These are phyloP conservation scores for Acacia concinna DNA, from an alignment of 331 rosid species.

Conservation along the genomic window DNA sequence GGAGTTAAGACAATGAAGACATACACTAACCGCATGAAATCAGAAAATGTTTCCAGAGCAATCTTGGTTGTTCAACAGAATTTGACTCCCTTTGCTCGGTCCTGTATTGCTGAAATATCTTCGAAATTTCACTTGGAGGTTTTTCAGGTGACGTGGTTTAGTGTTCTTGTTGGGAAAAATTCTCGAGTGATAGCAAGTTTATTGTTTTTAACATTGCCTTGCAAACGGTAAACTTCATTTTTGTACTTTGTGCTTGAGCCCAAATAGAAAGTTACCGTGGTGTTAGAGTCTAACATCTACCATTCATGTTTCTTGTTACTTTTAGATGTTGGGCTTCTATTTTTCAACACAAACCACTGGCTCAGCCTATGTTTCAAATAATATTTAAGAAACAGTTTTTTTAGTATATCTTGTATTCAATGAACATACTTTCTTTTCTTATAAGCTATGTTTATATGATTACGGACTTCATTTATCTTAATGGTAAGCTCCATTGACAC, in stretches of 20 bases:
- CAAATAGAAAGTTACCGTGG: background rate
- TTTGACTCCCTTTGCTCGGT: slow-evolving; percentile 57
- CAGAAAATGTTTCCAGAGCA: slow-evolving; percentile 58
- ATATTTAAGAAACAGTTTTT: background rate
- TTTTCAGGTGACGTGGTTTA: slow-evolving; percentile 56
- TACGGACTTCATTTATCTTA: background rate
- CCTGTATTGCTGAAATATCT: slow-evolving; percentile 48
- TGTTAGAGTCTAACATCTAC: background rate
- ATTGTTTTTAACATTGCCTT: too few species aligned
- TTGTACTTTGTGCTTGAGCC: background rate
- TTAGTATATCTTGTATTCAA: background rate
- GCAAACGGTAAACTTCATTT: background rate
- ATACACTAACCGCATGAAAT: slow-evolving; percentile 59
- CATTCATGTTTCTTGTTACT: background rate
- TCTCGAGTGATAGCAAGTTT: background rate
- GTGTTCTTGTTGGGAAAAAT: background rate
- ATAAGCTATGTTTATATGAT: background rate
- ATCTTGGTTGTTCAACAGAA: slow-evolving; percentile 59
- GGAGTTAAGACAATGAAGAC: slow-evolving; percentile 69
- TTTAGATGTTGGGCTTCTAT: background rate
- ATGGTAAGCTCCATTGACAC: slow-evolving; percentile 7
- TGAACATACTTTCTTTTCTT: background rate
- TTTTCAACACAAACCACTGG: background rate
- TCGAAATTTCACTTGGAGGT: slow-evolving; percentile 66
- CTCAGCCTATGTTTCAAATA: background rate